A percentile compares a stretch with the other conserved stretches of the same genome.
Evolutionary conservation across 495 filamentous ascomycete genomes (phyloP).

Genomic region (Collariella sp.): DNA sequence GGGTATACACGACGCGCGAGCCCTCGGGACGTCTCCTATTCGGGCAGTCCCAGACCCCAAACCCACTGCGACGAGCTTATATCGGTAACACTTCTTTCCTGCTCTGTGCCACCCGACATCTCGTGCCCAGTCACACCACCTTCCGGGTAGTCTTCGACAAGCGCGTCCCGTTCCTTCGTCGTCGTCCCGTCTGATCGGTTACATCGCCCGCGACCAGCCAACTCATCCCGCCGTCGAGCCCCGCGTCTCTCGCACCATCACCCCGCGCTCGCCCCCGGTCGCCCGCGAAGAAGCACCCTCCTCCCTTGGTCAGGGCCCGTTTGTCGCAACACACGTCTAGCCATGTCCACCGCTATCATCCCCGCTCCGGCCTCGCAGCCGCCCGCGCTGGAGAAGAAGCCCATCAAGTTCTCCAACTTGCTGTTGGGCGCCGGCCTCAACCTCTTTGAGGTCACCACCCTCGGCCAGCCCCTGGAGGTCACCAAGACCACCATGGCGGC

Average conservation of each 20-base stretch:
- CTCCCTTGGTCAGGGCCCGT: slow-evolving; percentile 90
- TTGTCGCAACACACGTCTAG: slow-evolving; percentile 40
- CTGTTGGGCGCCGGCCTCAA: slow-evolving; percentile 93
- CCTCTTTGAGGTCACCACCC: slow-evolving; percentile 72
- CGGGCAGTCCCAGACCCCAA: neutral
- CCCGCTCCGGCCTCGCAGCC: slow-evolving; percentile 44
- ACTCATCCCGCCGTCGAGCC: too few relatives aligned
- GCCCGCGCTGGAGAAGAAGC: slow-evolving; percentile 86
- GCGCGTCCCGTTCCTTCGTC: neutral
- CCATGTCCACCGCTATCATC: slow-evolving; percentile 53
- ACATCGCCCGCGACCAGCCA: neutral
- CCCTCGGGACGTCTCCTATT: slow-evolving; percentile 4
- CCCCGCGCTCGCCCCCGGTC: slow-evolving; percentile 13
- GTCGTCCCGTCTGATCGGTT: neutral
- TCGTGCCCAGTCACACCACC: neutral
- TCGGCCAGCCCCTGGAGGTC: slow-evolving; percentile 95
- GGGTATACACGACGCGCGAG: slow-evolving; percentile 3
- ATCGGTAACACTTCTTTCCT: slow-evolving; percentile 26
- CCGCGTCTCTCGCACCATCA: slow-evolving; percentile 5
- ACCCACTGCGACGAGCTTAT: slow-evolving; percentile 5
- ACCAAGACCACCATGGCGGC: slow-evolving; percentile 99
- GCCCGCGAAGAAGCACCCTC: slow-evolving; percentile 69
- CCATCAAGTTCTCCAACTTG: slow-evolving; percentile 98
- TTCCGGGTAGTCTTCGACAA: neutral
- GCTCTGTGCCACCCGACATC: neutral